These are phyloP conservation scores for Aspergillus steynii DNA, from an alignment of 495 filamentous ascomycete genomes.

Conservation along the genomic window DNA sequence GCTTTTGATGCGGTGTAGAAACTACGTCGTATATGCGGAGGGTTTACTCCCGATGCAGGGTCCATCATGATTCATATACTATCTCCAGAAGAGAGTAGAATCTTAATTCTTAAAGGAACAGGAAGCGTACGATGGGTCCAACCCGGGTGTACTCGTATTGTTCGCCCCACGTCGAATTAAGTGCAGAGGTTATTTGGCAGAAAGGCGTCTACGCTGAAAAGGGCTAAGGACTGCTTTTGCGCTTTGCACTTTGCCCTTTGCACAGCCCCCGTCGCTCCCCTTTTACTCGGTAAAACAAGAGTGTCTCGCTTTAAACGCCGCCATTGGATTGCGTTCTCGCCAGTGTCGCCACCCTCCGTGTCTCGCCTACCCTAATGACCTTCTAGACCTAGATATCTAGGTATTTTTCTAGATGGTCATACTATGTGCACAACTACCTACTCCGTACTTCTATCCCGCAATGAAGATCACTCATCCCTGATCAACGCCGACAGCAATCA, in stretches of 20 bases:
- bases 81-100: too few species aligned
- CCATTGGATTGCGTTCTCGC: not conserved
- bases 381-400: too few species aligned
- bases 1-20: too few species aligned
- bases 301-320: not conserved
- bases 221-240: not conserved
- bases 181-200: not conserved
- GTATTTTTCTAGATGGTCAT: not conserved
- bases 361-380: too few species aligned
- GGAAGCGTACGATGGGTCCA: too few species aligned
- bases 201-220: too few species aligned
- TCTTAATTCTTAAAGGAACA: too few species aligned
- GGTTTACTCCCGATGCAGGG: not conserved
- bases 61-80: not conserved
- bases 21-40: not conserved
- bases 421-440: not conserved
- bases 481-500: conserved; percentile 4
- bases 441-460: not conserved
- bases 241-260: not conserved
- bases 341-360: not conserved
- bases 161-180: not conserved
- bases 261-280: not conserved
- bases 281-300: not conserved
- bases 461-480: conserved; percentile 9
- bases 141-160: not conserved